Percentiles rank a stretch among this genome's conserved stretches.
phyloP scores from a whole-genome alignment of 352 stramenopile genomes.

The Globisporangium perplexum region DNA sequence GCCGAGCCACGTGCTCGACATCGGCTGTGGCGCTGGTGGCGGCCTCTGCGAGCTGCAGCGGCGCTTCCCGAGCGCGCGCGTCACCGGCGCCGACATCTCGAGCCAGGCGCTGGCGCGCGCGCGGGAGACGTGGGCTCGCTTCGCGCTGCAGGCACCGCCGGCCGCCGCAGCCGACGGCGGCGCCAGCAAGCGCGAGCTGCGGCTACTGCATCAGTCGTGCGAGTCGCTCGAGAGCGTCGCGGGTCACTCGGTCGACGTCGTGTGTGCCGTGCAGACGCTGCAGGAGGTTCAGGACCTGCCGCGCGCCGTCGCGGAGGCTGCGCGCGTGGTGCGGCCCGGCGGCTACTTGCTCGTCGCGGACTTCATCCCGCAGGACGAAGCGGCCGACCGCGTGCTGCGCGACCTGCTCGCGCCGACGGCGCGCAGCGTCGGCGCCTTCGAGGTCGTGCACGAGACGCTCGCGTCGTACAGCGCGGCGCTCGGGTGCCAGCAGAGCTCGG shows the following conservation, averaged over 20 bases:
- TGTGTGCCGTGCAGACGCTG: constrained; percentile 50
- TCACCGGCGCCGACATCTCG: constrained; percentile 54
- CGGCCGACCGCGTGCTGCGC: constrained; percentile 29
- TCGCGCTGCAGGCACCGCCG: constrained; percentile 23
- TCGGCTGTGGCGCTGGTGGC: constrained; percentile 59
- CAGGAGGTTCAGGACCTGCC: constrained; percentile 54
- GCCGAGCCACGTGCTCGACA: constrained; percentile 42
- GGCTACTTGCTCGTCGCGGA: constrained; percentile 61
- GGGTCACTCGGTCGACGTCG: constrained; percentile 49
- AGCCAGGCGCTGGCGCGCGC: constrained; percentile 58
- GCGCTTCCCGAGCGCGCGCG: constrained; percentile 40
- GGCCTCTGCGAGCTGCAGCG: constrained; percentile 57
- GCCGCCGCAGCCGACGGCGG: constrained; percentile 10
- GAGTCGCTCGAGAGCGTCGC: constrained; percentile 53
- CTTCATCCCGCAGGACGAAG: constrained; percentile 47
- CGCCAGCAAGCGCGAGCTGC: constrained; percentile 27
- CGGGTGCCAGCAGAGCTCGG: constrained; percentile 35
- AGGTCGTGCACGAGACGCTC: constrained; percentile 43
- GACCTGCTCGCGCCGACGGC: constrained; percentile 32
- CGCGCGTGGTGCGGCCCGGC: constrained; percentile 53
- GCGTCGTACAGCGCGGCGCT: constrained; percentile 38
- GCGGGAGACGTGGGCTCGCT: constrained; percentile 59
- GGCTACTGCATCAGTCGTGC: constrained; percentile 59
- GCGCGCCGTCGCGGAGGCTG: constrained; percentile 40
- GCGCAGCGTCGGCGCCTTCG: constrained; percentile 19